Conservation (phyloP, 768 basidiomycete genomes). For the Macrolepiota dolichaula region DNA sequence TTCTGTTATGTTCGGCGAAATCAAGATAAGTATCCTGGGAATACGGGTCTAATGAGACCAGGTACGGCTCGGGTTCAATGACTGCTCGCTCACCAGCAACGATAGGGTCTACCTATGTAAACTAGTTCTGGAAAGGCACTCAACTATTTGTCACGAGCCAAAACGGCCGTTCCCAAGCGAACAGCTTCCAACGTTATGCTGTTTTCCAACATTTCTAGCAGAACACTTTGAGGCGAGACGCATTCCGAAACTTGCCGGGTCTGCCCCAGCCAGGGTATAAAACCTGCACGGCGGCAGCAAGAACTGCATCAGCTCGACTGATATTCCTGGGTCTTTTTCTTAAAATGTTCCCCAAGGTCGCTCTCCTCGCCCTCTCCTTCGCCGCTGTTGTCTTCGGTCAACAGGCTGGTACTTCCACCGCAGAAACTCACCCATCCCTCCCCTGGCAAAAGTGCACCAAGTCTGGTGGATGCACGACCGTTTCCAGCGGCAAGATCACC, state of each 20-base stretch:
- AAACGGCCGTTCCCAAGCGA: not conserved
- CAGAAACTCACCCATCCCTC: constrained; percentile 11
- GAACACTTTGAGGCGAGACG: too few species aligned
- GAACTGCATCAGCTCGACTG: not conserved
- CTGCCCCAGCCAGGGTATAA: not conserved
- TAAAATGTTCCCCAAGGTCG: constrained; percentile 4
- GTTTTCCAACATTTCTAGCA: not conserved
- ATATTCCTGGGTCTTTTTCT: not conserved
- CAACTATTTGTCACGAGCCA: not conserved
- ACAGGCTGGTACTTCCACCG: constrained; percentile 11
- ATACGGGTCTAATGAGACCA: not conserved
- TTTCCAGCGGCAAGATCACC: constrained; percentile 1
- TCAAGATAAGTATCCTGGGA: not conserved
- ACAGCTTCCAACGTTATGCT: not conserved
- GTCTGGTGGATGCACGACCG: constrained; percentile 7
- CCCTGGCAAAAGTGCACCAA: constrained; percentile 12
- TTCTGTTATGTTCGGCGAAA: not conserved
- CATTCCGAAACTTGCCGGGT: not conserved
- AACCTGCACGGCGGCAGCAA: not conserved
- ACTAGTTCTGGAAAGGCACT: not conserved
- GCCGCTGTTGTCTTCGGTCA: constrained; percentile 9
- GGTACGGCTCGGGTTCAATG: not conserved
- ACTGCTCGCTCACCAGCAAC: not conserved
- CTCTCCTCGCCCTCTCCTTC: constrained; percentile 9
- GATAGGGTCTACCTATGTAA: not conserved